A percentile compares a stretch with the other conserved stretches of the same genome.
phyloP scores from a whole-genome alignment of 805 yeast species.

The Kuraishia ogatae region DNA sequence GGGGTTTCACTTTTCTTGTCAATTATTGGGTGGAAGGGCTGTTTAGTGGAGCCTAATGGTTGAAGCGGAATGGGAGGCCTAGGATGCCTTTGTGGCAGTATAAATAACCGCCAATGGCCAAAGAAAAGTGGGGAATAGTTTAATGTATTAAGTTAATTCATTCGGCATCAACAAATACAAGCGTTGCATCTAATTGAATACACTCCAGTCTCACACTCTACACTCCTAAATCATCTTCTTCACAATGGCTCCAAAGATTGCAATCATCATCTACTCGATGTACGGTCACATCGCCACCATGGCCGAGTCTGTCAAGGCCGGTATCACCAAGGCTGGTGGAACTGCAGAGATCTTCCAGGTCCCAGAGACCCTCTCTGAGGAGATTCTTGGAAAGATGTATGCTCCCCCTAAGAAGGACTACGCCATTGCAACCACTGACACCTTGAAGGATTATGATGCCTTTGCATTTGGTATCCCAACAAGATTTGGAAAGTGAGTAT shows the following conservation, averaged over 20 bases:
- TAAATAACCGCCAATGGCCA: no score
- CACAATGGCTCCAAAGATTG: constrained; percentile 10
- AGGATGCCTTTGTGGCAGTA: no score
- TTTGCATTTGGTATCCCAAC: constrained; percentile 82
- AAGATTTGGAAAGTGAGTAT: constrained; percentile 52
- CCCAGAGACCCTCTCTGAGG: constrained; percentile 63
- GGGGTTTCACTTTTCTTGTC: background rate
- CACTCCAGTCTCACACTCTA: no score
- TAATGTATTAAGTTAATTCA: no score
- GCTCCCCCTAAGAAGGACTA: constrained; percentile 57
- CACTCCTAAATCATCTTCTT: background rate
- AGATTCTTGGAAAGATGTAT: constrained; percentile 44
- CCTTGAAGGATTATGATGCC: constrained; percentile 63
- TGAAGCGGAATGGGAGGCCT: no score
- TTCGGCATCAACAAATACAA: no score
- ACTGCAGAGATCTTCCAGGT: constrained; percentile 65
- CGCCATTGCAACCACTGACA: constrained; percentile 43
- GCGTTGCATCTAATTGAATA: no score
- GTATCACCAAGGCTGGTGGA: constrained; percentile 63
- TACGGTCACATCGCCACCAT: constrained; percentile 68
- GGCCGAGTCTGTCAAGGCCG: constrained; percentile 60
- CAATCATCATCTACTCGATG: constrained; percentile 57
- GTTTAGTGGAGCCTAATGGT: no score
- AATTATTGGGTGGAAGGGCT: no score
- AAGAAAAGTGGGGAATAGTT: no score